A percentile compares a stretch with the other conserved stretches of the same genome.
Conservation (phyloP, 1,284 basidiomycete species). For the Pseudozyma flocculosa region DNA sequence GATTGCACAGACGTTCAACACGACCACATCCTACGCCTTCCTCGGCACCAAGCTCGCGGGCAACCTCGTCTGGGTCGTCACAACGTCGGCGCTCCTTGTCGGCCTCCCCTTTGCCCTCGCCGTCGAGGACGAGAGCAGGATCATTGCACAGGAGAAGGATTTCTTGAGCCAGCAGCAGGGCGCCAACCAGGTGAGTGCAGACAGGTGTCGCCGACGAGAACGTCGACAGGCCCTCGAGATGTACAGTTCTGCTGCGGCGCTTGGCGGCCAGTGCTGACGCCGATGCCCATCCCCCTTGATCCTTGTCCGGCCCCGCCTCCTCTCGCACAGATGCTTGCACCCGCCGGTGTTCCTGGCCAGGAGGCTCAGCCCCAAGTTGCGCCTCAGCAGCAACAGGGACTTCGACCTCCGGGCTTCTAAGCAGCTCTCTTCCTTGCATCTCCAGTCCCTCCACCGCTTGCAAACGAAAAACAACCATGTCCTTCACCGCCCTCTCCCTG, state of each 20-base stretch:
- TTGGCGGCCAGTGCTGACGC: no score
- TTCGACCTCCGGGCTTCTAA: constrained; percentile 54
- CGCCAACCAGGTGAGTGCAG: constrained; percentile 68
- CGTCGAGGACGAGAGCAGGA: constrained; percentile 91
- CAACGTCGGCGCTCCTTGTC: constrained; percentile 87
- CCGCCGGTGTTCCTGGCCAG: constrained; percentile 9
- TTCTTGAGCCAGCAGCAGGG: constrained; percentile 89
- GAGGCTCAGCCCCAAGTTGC: constrained; percentile 3
- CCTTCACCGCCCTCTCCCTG: no score
- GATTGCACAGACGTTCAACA: constrained; percentile 68
- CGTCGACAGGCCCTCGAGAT: no score
- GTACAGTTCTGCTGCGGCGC: no score
- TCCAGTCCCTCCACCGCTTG: no score
- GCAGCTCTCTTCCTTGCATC: not conserved
- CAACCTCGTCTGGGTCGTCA: constrained; percentile 89
- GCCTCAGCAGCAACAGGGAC: constrained; percentile 10
- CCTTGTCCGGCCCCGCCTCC: no score
- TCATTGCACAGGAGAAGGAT: constrained; percentile 92
- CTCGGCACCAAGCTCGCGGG: constrained; percentile 73
- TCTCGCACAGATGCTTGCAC: constrained; percentile 38
- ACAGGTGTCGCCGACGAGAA: constrained; percentile 63
- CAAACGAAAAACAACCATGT: no score
- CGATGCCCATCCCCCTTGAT: no score
- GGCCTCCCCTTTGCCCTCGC: constrained; percentile 88
- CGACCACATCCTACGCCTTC: constrained; percentile 65